Evolutionary conservation across 164 flowering plant genomes (phyloP).

Genomic region (Stephania yunnanensis): DNA sequence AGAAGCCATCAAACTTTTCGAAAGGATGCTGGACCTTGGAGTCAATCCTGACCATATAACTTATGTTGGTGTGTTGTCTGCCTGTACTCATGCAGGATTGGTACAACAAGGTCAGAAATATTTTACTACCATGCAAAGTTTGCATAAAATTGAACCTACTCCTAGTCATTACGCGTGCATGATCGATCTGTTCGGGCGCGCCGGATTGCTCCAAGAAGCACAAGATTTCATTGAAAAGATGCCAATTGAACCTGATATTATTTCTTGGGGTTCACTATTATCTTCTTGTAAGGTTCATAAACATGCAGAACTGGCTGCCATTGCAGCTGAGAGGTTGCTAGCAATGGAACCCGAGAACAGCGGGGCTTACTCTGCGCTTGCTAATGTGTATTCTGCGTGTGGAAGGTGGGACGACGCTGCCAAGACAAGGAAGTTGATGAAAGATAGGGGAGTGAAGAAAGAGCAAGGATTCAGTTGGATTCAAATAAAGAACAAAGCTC

Average conservation of each 20-base stretch:
- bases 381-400: conserved; percentile 61
- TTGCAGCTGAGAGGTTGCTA: conserved; percentile 69
- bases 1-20: conserved; percentile 65
- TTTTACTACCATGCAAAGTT: conserved; percentile 43
- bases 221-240: conserved; percentile 52
- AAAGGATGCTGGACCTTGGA: conserved; percentile 44
- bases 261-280: conserved; percentile 89
- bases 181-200: conserved; percentile 80
- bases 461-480: conserved; percentile 83
- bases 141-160: conserved; percentile 60
- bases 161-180: conserved; percentile 76
- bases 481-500: conserved; percentile 49
- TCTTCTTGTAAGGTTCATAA: conserved; percentile 65
- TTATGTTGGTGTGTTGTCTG: conserved; percentile 80
- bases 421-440: conserved; percentile 58
- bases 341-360: conserved; percentile 65
- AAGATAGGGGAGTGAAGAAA: conserved; percentile 67
- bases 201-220: conserved; percentile 69
- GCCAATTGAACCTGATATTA: conserved; percentile 75
- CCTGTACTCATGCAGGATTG: conserved; percentile 76
- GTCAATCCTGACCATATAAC: conserved; percentile 83
- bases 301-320: conserved; percentile 51
- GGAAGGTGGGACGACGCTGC: conserved; percentile 77
- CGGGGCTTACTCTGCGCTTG: conserved; percentile 75
- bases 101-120: conserved; percentile 55